Base-by-base conservation (phyloP, 106 monocot genomes). In the Acanthochlamys bracteata region DNA sequence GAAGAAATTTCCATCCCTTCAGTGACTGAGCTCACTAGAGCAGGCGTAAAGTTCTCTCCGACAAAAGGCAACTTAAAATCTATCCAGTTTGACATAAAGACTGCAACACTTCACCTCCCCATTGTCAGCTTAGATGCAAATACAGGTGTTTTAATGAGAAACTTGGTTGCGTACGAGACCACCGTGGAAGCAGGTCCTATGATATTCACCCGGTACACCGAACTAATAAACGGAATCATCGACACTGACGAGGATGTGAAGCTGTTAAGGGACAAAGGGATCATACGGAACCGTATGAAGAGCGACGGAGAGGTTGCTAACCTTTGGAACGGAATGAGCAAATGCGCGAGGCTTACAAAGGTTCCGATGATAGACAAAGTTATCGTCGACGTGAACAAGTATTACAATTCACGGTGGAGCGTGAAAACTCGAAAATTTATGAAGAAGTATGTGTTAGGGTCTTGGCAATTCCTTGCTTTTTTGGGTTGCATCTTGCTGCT, bases 191-290 rank as follows among this genome's bases (percentile, higher is more conserved):
- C 70, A 33, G 86, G 82, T 11, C 78, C 82, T 25, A 65, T 78
- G 33, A 65, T 82, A 3, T 49, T 86, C 19, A 72, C 79, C 7
- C 55, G 86, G 20, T 86, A 86, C 70, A 79, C 79, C 7, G 86
- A 86, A 67, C 63, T 86, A 64, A 86, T 86, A 73, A 86, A 86
- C 60, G 86, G 86, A 11, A 86, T 86, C 66, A 71, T 83, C 59
- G 82, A 86, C 76, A 79, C 79, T 0, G 70, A 60, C 16, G 64
- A 77, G 19, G 86, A 86, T 53, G 79, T 86, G 27, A 61, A 56
- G 73, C 55, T 82, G 15, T 67, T 86, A 26, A 63, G 76, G 64
- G 39, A 65, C 11, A 55, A 67, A 10, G 76, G 70, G 21, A 54
- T 86, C 0, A 55, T 86, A 10, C 2, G 64, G 22, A 86, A 86